Evolutionary conservation across 2,329 filamentous ascomycete species (phyloP), one percentile per base, ranked within the genome.

Genomic region (Boeremia lycopersici): DNA sequence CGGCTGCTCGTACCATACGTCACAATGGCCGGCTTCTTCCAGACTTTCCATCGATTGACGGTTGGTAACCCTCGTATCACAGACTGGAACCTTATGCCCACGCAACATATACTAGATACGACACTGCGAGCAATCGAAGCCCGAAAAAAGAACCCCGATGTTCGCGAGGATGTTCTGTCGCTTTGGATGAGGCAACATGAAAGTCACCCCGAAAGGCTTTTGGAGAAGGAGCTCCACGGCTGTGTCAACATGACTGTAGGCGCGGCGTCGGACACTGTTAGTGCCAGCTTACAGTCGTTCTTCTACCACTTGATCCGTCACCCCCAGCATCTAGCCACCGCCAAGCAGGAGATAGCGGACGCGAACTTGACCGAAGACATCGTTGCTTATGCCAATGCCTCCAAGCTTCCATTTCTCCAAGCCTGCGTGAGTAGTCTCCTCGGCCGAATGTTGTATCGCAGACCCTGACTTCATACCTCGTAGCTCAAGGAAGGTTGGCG

Each of bases 101-200:
- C 67, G 3, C 70, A 70, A 7, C 74, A 78, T 47, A 69, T 76
- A n/a, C 74, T 77, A 41, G 71, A 77, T 33, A 78, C 74, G 0
- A 68, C 65, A 11, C 49, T 71, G 11, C 59, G 61, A 0, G 74
- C 73, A 12, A 62, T 78, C 9, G 60, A 72, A 6, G 53, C 55
- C 1, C 65, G 75, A 1, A 70, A 74, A 36, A 55, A 64, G n/a
- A 77, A 75, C 34, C 53, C 61, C 1, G 68, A 68, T 35, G 60
- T 57, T 1, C 57, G 74, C 3, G 65, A 64, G 31, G 75, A 77
- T 39, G 76, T 76, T 62, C 63, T 77, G 47, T 66, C 73, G 56
- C 64, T 71, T 8, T 77, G 76, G 76, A 62, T 74, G 9, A 59
- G 68, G 17, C 63, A 68, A 28, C 69, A 67, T 2, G 59, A 62